Conservation (phyloP, 2,329 filamentous ascomycete species). For the Cladosporium sp. region DNA sequence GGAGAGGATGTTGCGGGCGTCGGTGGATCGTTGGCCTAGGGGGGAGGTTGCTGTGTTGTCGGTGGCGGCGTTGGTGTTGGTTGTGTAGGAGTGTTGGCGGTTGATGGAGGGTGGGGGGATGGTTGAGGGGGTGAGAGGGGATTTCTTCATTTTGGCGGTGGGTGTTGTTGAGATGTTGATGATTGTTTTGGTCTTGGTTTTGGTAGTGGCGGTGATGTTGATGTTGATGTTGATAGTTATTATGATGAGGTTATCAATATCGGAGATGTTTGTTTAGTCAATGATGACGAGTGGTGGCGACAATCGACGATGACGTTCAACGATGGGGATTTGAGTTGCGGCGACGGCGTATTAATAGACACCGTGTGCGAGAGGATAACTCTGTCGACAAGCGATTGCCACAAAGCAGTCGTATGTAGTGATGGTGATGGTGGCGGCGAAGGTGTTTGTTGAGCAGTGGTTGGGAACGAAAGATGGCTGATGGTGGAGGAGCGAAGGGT, state of each 20-base stretch:
- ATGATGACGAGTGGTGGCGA: no score
- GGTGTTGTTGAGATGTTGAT: not conserved
- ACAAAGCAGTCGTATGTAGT: no score
- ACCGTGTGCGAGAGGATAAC: no score
- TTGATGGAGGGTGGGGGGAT: slow-evolving; percentile 26
- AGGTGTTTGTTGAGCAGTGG: not conserved
- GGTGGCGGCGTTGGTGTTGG: slow-evolving; percentile 13
- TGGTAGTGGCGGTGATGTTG: no score
- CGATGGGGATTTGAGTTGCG: not conserved
- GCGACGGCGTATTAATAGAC: not conserved
- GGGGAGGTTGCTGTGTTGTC: slow-evolving; percentile 13
- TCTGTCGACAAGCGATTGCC: no score
- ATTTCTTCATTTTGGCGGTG: slow-evolving; percentile 17
- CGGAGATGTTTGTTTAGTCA: not conserved
- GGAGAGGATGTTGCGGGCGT: slow-evolving; percentile 14
- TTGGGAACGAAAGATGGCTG: not conserved
- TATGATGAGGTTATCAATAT: not conserved
- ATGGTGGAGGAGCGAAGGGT: not conserved
- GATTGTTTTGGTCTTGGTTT: not conserved
- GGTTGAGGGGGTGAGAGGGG: slow-evolving; percentile 24
- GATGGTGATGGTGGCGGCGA: no score
- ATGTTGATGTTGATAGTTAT: no score
- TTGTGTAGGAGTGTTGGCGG: slow-evolving; percentile 26
- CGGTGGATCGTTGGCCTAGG: slow-evolving; percentile 11
- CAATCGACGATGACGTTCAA: not conserved